Evolutionary conservation across 805 yeast species (phyloP).

Genomic region (Wickerhamiella shivajii): DNA sequence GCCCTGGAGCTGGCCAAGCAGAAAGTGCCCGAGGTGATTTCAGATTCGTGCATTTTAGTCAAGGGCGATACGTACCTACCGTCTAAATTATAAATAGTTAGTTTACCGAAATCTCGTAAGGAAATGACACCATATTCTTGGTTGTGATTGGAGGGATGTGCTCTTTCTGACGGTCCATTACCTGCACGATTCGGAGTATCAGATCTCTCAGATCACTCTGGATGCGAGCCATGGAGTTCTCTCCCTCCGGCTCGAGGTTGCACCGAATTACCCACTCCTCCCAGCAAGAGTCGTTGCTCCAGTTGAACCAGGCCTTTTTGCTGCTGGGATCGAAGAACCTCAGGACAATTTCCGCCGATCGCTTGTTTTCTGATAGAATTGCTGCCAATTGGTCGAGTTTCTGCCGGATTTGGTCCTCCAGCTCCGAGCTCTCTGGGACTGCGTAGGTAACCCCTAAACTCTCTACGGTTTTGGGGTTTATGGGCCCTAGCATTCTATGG

Average conservation of each 20-base stretch:
- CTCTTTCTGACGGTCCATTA: slow-evolving; percentile 41
- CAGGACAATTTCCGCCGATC: slow-evolving; percentile 15
- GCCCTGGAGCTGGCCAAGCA: slow-evolving; percentile 26
- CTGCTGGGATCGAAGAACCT: slow-evolving; percentile 26
- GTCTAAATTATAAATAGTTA: not conserved
- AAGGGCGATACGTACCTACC: slow-evolving; percentile 36
- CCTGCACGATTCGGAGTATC: slow-evolving; percentile 34
- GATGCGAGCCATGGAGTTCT: slow-evolving; percentile 13
- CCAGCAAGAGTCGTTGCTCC: slow-evolving; percentile 40
- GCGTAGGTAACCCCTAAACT: slow-evolving; percentile 42
- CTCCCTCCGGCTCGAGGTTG: slow-evolving; percentile 28
- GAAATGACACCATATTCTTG: slow-evolving; percentile 53
- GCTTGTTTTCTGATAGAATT: too few species aligned
- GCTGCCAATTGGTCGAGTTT: slow-evolving; percentile 11
- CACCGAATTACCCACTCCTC: slow-evolving; percentile 54
- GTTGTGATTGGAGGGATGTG: slow-evolving; percentile 67
- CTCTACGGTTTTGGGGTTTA: slow-evolving; percentile 40
- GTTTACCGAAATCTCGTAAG: slow-evolving; percentile 29
- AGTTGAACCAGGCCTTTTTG: slow-evolving; percentile 45
- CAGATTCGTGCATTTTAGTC: slow-evolving; percentile 53
- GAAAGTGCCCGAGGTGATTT: slow-evolving; percentile 29
- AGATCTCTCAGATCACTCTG: slow-evolving; percentile 28
- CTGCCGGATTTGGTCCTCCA: slow-evolving; percentile 13
- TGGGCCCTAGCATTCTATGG: slow-evolving; percentile 51
- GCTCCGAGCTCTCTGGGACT: slow-evolving; percentile 11